Evolutionary conservation across 2,329 filamentous ascomycete species (phyloP).

Genomic region (Ascochyta viciae-villosae): DNA sequence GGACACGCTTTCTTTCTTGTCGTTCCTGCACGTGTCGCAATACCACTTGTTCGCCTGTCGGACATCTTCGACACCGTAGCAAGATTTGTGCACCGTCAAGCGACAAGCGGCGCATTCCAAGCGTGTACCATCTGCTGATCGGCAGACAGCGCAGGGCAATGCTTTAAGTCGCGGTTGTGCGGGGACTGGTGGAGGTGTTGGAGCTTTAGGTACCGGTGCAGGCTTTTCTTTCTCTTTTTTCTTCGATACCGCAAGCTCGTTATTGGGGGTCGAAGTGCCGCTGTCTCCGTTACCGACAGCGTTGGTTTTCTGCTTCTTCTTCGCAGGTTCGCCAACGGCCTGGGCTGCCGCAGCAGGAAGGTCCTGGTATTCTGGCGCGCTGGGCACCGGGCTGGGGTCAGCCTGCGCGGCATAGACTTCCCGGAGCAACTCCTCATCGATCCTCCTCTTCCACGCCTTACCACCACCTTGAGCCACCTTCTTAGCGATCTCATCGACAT

Average conservation of each 20-base stretch:
- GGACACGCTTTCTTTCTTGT: conserved; percentile 90
- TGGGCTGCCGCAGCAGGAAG: conserved; percentile 33
- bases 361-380: conserved; percentile 39
- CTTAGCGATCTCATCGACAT: conserved; percentile 87
- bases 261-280: conserved; percentile 51
- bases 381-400: conserved; percentile 37
- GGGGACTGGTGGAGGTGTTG: conserved; percentile 69
- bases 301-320: conserved; percentile 65
- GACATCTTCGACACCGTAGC: conserved; percentile 82
- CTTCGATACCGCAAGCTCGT: conserved; percentile 52
- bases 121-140: conserved; percentile 65
- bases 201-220: conserved; percentile 56
- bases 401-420: conserved; percentile 58
- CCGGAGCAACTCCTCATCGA: conserved; percentile 90
- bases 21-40: conserved; percentile 95
- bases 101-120: conserved; percentile 87
- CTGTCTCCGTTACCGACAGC: conserved; percentile 56
- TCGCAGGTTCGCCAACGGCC: conserved; percentile 57
- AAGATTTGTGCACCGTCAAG: conserved; percentile 87
- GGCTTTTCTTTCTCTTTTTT: conserved; percentile 50
- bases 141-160: conserved; percentile 86
- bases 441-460: conserved; percentile 83
- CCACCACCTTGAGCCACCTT: conserved; percentile 82
- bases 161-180: conserved; percentile 79
- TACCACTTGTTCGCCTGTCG: conserved; percentile 80